Evolutionary conservation across 768 basidiomycete genomes (phyloP).

Genomic region (Suillus alpinus): DNA sequence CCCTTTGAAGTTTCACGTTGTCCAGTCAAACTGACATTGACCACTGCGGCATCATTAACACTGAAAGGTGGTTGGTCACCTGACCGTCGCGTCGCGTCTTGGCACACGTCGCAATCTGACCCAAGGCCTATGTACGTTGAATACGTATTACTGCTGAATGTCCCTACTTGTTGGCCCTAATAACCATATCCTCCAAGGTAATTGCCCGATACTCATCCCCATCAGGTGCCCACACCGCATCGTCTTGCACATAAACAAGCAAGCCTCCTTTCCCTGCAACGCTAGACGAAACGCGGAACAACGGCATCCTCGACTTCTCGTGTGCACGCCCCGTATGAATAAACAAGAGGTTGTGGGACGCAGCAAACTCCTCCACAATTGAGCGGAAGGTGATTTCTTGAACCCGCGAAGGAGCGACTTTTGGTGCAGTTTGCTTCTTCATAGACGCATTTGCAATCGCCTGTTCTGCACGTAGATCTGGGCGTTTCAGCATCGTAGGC

Average conservation of each 20-base stretch:
- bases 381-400: conserved; percentile 91
- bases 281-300: conserved; percentile 78
- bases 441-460: conserved; percentile 23
- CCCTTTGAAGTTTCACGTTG: not conserved
- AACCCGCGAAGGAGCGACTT: conserved; percentile 44
- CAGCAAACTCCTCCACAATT: conserved; percentile 89
- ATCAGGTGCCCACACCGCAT: conserved; percentile 87
- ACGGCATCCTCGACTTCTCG: conserved; percentile 80
- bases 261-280: conserved; percentile 85
- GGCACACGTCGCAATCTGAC: not conserved
- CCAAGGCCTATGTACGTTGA: not conserved
- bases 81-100: not conserved
- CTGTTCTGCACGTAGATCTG: conserved; percentile 57
- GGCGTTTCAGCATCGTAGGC: conserved; percentile 60
- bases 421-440: conserved; percentile 30
- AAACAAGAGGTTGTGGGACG: conserved; percentile 84
- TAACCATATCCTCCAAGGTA: conserved; percentile 85
- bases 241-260: conserved; percentile 86
- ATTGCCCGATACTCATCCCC: conserved; percentile 72
- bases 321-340: conserved; percentile 86
- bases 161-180: conserved; percentile 44
- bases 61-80: not conserved
- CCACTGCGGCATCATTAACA: not conserved
- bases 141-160: not conserved
- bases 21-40: not conserved